Base-by-base conservation (phyloP, 2,329 filamentous ascomycete species). In the Orbilia quercus region DNA sequence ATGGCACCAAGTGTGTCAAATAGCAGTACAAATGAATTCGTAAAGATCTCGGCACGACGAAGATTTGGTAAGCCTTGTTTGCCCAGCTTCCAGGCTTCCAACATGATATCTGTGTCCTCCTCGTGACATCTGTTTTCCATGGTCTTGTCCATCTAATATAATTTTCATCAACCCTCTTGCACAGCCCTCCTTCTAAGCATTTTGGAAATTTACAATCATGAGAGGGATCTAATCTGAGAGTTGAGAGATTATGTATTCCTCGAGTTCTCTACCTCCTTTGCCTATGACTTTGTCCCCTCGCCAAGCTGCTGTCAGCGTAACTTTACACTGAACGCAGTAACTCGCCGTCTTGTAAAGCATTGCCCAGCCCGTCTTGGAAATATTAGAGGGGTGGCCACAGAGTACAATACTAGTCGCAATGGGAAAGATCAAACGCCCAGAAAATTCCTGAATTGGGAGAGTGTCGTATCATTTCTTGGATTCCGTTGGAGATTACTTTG, bases 401-500 rank as follows among this genome's bases (percentile, higher is more conserved):
- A 25, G 25, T 60, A 40, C 18, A 9, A 45, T 5, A 45, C 4
- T 20, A 45, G 5, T 16, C 20, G 2, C 18, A 45, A 45, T 20
- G 7, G n/a, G 16, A 45, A 40, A 34, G 11, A 23, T 31, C 36
- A 11, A 44, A 59, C 16, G 44, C 44, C 44, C 16, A 59, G 55
- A 59, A 31, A 47, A 59, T 54, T 53, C 20, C 23, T 23, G 50
- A 20, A 60, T 22, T 28, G 40, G 42, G 14, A 36, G 42, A 22
- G 18, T 14, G 58, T 57, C 34, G 14, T 45, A 71, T 64, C 58
- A 54, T 51, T 64, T 63, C 66, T 71, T 64, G 58, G 58, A 47
- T 58, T 71, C 45, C 59, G 47, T 53, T 36, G 58, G 7, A 22
- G 36, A 22, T 14, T 38, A 31, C 45, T 9, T 31, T 1, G 25